Evolutionary conservation across 768 basidiomycete species (phyloP).

Genomic region (Baorangia bicolor): DNA sequence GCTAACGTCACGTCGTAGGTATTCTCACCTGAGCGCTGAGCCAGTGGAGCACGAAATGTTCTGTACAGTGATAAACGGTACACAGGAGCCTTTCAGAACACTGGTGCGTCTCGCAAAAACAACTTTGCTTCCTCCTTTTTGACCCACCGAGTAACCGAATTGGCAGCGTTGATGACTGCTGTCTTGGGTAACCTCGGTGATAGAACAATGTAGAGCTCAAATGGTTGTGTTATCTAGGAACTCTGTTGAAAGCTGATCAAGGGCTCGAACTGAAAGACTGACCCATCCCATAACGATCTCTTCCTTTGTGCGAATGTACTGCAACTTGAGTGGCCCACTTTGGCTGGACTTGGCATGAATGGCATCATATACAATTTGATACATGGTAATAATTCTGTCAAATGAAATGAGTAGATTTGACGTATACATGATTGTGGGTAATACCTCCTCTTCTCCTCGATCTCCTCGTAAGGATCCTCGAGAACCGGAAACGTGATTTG

Average conservation of each 20-base stretch:
- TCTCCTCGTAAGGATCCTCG: constrained; percentile 77
- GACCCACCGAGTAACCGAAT: constrained; percentile 87
- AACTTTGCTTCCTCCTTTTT: constrained; percentile 80
- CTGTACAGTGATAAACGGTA: background rate
- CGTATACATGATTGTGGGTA: constrained; percentile 5
- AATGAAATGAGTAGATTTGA: constrained; percentile 6
- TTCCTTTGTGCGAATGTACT: constrained; percentile 80
- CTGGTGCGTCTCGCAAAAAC: constrained; percentile 87
- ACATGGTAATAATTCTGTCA: constrained; percentile 75
- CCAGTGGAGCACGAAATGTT: background rate
- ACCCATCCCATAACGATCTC: constrained; percentile 97
- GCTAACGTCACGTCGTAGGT: background rate
- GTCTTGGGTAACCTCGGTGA: constrained; percentile 86
- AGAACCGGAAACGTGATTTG: constrained; percentile 86
- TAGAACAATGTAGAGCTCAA: constrained; percentile 85
- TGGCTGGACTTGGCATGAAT: constrained; percentile 91
- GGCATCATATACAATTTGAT: constrained; percentile 84
- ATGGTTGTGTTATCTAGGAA: constrained; percentile 83
- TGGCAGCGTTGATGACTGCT: constrained; percentile 84
- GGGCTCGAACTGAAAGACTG: constrained; percentile 25
- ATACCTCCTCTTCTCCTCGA: constrained; percentile 61
- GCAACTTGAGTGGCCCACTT: constrained; percentile 75
- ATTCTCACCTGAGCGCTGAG: background rate
- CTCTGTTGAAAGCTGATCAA: background rate
- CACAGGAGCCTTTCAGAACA: constrained; percentile 51